phyloP scores from a whole-genome alignment of 2,329 filamentous ascomycete genomes.

The Sarocladium kiliense region DNA sequence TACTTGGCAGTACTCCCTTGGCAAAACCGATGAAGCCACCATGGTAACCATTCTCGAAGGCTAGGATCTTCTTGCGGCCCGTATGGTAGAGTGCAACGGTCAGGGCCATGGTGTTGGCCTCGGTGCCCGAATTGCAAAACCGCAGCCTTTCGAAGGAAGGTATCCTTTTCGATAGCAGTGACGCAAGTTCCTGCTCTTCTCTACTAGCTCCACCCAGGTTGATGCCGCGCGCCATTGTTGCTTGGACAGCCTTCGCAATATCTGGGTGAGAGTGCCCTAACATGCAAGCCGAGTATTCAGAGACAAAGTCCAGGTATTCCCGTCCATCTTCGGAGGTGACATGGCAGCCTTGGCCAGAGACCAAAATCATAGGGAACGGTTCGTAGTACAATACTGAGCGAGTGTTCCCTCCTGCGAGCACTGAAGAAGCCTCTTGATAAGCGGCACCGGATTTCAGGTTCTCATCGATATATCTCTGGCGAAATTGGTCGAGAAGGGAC shows the following conservation, averaged over 20 bases:
- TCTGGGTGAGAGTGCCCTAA: conserved; percentile 59
- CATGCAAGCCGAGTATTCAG: conserved; percentile 60
- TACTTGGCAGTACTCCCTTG: conserved; percentile 34
- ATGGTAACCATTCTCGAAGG: conserved; percentile 41
- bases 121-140: conserved; percentile 62
- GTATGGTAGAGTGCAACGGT: conserved; percentile 45
- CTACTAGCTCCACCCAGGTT: conserved; percentile 48
- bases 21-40: conserved; percentile 32
- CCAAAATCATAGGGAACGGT: conserved; percentile 38
- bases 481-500: background rate
- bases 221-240: conserved; percentile 42
- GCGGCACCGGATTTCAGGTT: background rate
- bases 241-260: conserved; percentile 44
- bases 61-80: conserved; percentile 41
- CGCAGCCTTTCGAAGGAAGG: conserved; percentile 52
- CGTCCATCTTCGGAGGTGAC: conserved; percentile 37
- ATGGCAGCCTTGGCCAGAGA: conserved; percentile 27
- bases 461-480: background rate
- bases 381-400: conserved; percentile 36
- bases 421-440: conserved; percentile 22
- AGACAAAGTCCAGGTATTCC: conserved; percentile 54
- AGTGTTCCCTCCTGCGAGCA: conserved; percentile 42
- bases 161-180: conserved; percentile 16
- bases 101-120: conserved; percentile 57
- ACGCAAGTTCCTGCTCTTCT: conserved; percentile 47